Evolutionary conservation across 805 yeast species (phyloP), one percentile per base, ranked within the genome.

Genomic region (Cyberlindnera xylosilytica): DNA sequence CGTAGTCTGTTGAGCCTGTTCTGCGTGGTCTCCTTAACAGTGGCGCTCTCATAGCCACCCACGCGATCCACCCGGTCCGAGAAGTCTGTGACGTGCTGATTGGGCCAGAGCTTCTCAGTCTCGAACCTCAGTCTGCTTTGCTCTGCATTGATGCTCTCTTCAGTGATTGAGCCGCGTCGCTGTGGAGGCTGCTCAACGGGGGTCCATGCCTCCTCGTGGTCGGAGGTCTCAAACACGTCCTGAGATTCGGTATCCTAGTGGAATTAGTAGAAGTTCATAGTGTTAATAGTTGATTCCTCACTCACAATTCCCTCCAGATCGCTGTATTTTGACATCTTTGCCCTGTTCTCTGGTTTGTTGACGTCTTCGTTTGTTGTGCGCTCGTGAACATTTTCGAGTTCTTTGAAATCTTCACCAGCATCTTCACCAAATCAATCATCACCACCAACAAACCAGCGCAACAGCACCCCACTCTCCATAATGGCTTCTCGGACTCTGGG

Each of bases 171-270:
- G 41, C 50, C 56, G 30, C 65, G 34, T 42, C 56, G 20, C 23
- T 26, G 20, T 6, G 20, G 23, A 3, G 41, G 13, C 2, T 34
- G 22, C 10, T 34, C 36, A 24, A 20, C 18, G 5, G 41, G 20
- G 20, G 32, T 29, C 36, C 38, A 35, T 15, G 32, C 29, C 24
- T 73, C 78, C 4, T 76, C 74, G 1, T 50, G 49, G 38, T 57
- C 60, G 2, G 60, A 55, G 6, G 77, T 70, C 52, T 73, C 78
- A 45, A 62, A 73, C 2, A 73, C 65, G 24, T 66, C 73, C 42
- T 53, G 61, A 1, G 64, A 47, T 4, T 49, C 57, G 20, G 39
- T 26, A 36, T 60, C 66, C 59, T 56, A 15, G 16, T 6, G 18
- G 6, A 6, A 15, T 23, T 20, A 30, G 28, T 36, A 28, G 34